Evolutionary conservation across 1,284 basidiomycete species (phyloP).

Genomic region (Rhodotorula sp.): DNA sequence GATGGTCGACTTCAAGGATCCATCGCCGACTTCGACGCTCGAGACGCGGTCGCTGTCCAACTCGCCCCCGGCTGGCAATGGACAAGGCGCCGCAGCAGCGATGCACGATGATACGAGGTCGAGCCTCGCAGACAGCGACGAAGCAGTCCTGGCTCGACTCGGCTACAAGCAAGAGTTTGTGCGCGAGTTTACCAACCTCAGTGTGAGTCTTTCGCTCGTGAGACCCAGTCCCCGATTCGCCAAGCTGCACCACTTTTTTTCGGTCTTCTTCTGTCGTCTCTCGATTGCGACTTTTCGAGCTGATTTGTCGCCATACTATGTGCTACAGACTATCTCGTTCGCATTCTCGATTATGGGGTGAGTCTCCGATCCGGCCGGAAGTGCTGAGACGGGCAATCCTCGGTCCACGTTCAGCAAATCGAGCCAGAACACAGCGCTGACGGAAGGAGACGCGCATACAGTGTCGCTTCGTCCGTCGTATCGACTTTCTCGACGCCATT

Average conservation of each 20-base stretch:
- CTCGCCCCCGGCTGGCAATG: too few species aligned
- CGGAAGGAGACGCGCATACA: neutral
- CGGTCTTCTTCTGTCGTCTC: neutral
- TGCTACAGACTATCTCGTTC: conserved; percentile 62
- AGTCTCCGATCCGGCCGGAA: neutral
- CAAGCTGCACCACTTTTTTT: neutral
- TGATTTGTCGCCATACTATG: neutral
- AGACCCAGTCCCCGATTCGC: neutral
- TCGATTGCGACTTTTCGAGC: neutral
- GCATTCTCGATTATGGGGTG: conserved; percentile 58
- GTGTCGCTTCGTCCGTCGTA: conserved; percentile 73
- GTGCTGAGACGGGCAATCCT: neutral
- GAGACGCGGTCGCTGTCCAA: neutral
- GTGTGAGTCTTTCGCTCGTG: conserved; percentile 44
- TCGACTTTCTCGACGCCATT: too few species aligned
- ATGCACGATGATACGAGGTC: neutral
- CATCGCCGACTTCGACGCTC: neutral
- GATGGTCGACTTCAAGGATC: neutral
- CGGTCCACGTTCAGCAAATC: neutral
- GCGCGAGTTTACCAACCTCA: conserved; percentile 75
- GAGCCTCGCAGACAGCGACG: conserved; percentile 17
- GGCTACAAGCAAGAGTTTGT: conserved; percentile 56
- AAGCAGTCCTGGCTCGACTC: conserved; percentile 25
- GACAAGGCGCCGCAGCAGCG: neutral
- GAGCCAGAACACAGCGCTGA: neutral